Conservation (phyloP, 257 asterid genomes). For the Fraxinus americana region DNA sequence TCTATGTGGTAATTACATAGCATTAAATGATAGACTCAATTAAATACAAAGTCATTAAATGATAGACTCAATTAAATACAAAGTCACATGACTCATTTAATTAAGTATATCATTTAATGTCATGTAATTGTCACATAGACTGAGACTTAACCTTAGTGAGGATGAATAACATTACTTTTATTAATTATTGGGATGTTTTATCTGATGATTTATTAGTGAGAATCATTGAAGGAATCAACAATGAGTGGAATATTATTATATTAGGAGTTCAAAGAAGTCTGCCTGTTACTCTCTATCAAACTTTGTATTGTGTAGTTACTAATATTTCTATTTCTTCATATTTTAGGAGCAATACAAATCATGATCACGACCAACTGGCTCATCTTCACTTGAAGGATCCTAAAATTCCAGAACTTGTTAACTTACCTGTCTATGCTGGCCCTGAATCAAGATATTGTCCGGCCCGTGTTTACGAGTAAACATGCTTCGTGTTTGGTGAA, state of each 20-base stretch:
- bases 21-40: no score
- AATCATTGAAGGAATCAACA: neutral
- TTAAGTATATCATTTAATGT: no score
- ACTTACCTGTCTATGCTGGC: constrained; percentile 77
- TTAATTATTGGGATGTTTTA: neutral
- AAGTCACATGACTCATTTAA: no score
- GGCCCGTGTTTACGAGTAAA: constrained; percentile 93
- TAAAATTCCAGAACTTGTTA: constrained; percentile 63
- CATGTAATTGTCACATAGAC: no score
- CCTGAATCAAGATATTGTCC: constrained; percentile 97
- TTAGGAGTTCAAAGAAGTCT: neutral
- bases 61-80: no score
- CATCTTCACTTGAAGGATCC: constrained; percentile 84
- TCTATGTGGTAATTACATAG: no score
- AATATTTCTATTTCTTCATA: constrained; percentile 11
- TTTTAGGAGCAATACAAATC: constrained; percentile 93
- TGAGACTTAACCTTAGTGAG: no score
- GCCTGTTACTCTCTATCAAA: neutral
- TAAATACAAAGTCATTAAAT: no score
- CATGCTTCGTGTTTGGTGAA: constrained; percentile 12
- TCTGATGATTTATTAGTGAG: neutral
- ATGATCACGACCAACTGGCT: constrained; percentile 90
- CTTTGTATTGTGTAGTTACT: neutral
- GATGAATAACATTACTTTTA: no score
- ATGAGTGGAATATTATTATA: neutral